phyloP scores from a whole-genome alignment of 306 rosid genomes.

The Ziziphus jujuba region DNA sequence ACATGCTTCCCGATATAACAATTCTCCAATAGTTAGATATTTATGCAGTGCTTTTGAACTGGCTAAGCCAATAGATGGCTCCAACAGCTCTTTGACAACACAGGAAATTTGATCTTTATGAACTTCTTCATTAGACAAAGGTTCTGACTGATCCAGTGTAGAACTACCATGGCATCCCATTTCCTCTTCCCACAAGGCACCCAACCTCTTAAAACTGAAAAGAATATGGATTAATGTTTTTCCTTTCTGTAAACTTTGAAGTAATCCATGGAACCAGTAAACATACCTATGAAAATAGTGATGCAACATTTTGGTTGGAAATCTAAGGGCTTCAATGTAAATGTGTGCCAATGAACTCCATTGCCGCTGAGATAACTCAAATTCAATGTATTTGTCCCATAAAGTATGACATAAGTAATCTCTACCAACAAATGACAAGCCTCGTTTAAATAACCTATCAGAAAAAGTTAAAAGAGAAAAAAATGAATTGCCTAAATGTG shows the following conservation, averaged over 20 bases:
- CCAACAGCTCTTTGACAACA: conserved; percentile 57
- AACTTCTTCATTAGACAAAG: conserved; percentile 40
- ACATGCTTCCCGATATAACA: conserved; percentile 60
- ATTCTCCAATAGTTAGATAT: conserved; percentile 60
- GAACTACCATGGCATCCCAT: conserved; percentile 40
- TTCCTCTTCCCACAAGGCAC: conserved; percentile 56
- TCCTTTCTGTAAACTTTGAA: neutral
- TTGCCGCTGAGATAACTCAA: conserved; percentile 77
- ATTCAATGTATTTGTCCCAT: conserved; percentile 87
- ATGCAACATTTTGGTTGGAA: conserved; percentile 80
- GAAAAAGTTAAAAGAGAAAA: conserved; percentile 23
- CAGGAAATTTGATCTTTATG: conserved; percentile 42
- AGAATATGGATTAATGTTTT: conserved; percentile 32
- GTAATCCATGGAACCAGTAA: conserved; percentile 1
- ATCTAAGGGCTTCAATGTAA: conserved; percentile 72
- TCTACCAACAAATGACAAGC: conserved; percentile 78
- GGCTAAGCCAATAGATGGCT: conserved; percentile 50
- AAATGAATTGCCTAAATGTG: conserved; percentile 13
- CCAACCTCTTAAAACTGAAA: conserved; percentile 72
- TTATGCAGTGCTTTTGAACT: conserved; percentile 57
- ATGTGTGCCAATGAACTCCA: conserved; percentile 73
- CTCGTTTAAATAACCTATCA: conserved; percentile 73
- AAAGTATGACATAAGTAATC: conserved; percentile 70
- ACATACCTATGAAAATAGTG: conserved; percentile 62
- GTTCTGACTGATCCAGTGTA: conserved; percentile 41